Conservation (phyloP, 768 basidiomycete species). For the Hortiboletus flavorubellus region DNA sequence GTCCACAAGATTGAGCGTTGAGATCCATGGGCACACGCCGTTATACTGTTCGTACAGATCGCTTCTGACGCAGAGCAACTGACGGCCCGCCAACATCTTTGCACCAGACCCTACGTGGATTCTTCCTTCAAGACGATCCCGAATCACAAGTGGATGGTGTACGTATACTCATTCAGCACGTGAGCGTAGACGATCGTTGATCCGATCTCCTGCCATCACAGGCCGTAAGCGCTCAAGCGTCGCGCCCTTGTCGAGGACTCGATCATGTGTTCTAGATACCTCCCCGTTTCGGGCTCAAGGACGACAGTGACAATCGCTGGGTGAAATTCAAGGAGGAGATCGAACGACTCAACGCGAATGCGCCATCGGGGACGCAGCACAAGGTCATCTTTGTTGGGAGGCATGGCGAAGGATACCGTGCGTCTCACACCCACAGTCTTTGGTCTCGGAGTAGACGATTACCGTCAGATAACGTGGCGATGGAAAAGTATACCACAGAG, state of each 20-base stretch:
- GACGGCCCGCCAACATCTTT: neutral
- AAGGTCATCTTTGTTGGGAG: slow-evolving; percentile 65
- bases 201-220: neutral
- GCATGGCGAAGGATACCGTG: slow-evolving; percentile 75
- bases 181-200: neutral
- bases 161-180: neutral
- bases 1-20: neutral
- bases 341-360: slow-evolving; percentile 40
- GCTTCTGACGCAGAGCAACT: neutral
- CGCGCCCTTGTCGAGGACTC: neutral
- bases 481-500: slow-evolving; percentile 57
- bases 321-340: slow-evolving; percentile 40
- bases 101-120: slow-evolving; percentile 7
- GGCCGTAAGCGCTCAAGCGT: slow-evolving; percentile 14
- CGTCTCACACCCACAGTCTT: slow-evolving; percentile 21
- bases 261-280: slow-evolving; percentile 41
- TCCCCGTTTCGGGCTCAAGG: slow-evolving; percentile 55
- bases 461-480: slow-evolving; percentile 65
- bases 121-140: slow-evolving; percentile 23
- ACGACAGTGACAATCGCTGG: slow-evolving; percentile 53
- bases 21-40: slow-evolving; percentile 9
- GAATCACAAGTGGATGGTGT: slow-evolving; percentile 9
- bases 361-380: slow-evolving; percentile 40
- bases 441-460: slow-evolving; percentile 42
- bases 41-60: slow-evolving; percentile 17